These are phyloP conservation scores for Vitis rotundifolia DNA, from an alignment of 164 flowering plant species.

Conservation along the genomic window DNA sequence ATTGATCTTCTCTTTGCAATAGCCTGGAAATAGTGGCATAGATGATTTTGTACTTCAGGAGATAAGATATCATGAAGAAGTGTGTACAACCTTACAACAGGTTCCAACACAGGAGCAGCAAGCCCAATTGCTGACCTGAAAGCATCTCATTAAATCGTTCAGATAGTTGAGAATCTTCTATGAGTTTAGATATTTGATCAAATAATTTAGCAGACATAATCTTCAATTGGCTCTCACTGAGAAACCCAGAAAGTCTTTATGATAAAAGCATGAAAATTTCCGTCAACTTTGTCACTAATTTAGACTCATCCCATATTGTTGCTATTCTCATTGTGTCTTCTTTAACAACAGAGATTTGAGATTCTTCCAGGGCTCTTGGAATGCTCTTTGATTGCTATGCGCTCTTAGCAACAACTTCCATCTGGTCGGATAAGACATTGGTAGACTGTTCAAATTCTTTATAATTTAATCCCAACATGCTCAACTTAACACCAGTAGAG, in stretches of 20 bases:
- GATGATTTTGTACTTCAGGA: constrained; percentile 75
- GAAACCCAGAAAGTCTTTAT: constrained; percentile 85
- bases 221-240: constrained; percentile 78
- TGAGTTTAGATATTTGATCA: constrained; percentile 76
- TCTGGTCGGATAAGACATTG: too few relatives aligned
- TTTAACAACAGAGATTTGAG: constrained; percentile 28
- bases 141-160: constrained; percentile 76
- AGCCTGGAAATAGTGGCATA: constrained; percentile 88
- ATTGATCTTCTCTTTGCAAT: constrained; percentile 89
- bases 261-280: constrained; percentile 75
- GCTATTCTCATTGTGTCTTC: constrained; percentile 26
- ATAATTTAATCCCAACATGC: too few relatives aligned
- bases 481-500: background rate
- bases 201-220: constrained; percentile 71
- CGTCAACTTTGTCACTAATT: constrained; percentile 59
- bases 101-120: constrained; percentile 77
- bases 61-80: constrained; percentile 83
- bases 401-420: too few relatives aligned
- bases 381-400: constrained; percentile 19
- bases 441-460: too few relatives aligned
- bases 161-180: constrained; percentile 74
- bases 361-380: constrained; percentile 13
- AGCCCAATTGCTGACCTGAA: constrained; percentile 73
- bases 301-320: constrained; percentile 74
- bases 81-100: constrained; percentile 78